Base-by-base conservation (phyloP, 2,329 filamentous ascomycete genomes). In the Blastomyces gilchristii region DNA sequence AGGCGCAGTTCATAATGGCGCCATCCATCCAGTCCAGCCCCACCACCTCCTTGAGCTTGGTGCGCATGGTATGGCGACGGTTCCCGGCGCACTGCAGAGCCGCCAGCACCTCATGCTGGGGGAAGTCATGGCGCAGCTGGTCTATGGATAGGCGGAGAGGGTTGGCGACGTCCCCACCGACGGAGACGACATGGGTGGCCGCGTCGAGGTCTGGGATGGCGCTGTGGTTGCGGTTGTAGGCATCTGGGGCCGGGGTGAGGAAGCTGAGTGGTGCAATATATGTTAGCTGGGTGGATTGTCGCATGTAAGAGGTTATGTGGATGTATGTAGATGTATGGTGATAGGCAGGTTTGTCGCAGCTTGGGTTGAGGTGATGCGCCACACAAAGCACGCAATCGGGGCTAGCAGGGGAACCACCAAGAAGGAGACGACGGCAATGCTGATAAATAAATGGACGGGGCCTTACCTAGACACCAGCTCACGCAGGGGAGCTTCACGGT, bases 31-130 rank as follows among this genome's bases (percentile, higher is more conserved):
- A 86, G 68, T 86, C 82, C 52, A 86, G 80, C 0, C 83, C 84
- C 43, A 78, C 73, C 5, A 85, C 83, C 70, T 85, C 83, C 68
- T 83, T 83, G 34, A 85, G 72, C 65, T 79, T 75, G 0, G 82
- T 85, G 34, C 83, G 80, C 83, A 85, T 85, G 1, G 82, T 83
- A 68, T 85, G 83, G 12, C 83, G 78, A 8, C 84, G 75, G 67
- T 85, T 86, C 25, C 83, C 83, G 2, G 83, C 83, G 66, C 84
- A 86, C 73, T 85, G 82, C 1, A 86, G 74, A 1, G 82, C 81
- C 65, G 81, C 83, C n/a, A 80, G 75, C 14, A 86, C 80, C 63
- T 75, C 77, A 68, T 84, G 79, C 66, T 85, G 83, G 1, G 77
- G 73, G 58, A 83, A 81, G 5, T 78, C 70, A 4, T 75, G 72